Conservation (phyloP, 495 filamentous ascomycete species). For the Hypoxylon cercidicola region DNA sequence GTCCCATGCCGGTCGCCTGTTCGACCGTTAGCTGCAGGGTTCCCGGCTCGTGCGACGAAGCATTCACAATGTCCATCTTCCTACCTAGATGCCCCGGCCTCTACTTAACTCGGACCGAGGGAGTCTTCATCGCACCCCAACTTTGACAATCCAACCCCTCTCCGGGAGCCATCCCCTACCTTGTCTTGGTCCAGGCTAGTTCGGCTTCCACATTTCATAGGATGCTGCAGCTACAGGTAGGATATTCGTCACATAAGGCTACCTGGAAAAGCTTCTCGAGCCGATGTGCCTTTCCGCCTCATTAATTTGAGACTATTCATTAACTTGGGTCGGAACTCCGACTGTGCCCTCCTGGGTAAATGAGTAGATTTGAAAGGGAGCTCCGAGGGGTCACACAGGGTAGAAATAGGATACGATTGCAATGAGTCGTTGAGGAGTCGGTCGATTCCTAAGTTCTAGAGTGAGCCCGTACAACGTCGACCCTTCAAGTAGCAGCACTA, state of each 20-base stretch:
- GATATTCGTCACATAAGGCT: slow-evolving; percentile 12
- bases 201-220: too few species aligned
- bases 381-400: slow-evolving; percentile 29
- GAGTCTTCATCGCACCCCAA: neutral
- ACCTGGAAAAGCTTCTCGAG: slow-evolving; percentile 28
- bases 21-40: slow-evolving; percentile 41
- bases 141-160: slow-evolving; percentile 1
- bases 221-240: slow-evolving; percentile 8
- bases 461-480: slow-evolving; percentile 16
- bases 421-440: slow-evolving; percentile 7
- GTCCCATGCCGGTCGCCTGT: slow-evolving; percentile 32
- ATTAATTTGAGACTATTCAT: slow-evolving; percentile 39
- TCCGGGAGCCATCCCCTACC: slow-evolving; percentile 7
- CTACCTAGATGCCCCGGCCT: neutral
- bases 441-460: slow-evolving; percentile 22
- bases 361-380: slow-evolving; percentile 19
- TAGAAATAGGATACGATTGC: slow-evolving; percentile 13
- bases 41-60: slow-evolving; percentile 33
- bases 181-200: too few species aligned
- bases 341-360: slow-evolving; percentile 23
- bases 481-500: slow-evolving; percentile 17
- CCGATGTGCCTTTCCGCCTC: slow-evolving; percentile 40
- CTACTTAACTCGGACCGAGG: slow-evolving; percentile 18
- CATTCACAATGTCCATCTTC: slow-evolving; percentile 6
- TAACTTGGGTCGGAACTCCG: slow-evolving; percentile 37